Evolutionary conservation across 2,329 filamentous ascomycete genomes (phyloP).

Genomic region (Immersiporthe knoxdaviesiana): DNA sequence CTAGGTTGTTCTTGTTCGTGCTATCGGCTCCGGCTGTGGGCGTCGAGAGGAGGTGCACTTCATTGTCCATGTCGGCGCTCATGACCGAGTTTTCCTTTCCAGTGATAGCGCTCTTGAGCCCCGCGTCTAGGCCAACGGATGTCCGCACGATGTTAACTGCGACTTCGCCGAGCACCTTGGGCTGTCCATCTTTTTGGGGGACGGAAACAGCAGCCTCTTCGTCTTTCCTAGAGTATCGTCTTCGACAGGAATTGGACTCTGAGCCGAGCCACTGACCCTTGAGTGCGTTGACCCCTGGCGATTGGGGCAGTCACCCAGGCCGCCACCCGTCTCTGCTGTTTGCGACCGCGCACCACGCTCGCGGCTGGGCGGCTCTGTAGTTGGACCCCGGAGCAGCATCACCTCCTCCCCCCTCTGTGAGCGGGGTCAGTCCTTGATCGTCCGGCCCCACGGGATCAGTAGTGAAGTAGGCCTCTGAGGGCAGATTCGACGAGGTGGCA

Average conservation of each 20-base stretch:
- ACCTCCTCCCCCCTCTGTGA: slow-evolving; percentile 32
- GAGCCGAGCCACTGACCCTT: slow-evolving; percentile 57
- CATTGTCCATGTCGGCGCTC: background rate
- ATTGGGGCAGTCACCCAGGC: slow-evolving; percentile 35
- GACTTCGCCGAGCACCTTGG: slow-evolving; percentile 64
- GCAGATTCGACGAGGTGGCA: slow-evolving; percentile 48
- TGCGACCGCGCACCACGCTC: slow-evolving; percentile 36
- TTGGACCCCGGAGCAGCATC: slow-evolving; percentile 29
- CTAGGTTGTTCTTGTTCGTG: slow-evolving; percentile 41
- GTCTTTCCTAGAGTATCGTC: slow-evolving; percentile 60
- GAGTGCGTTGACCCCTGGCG: slow-evolving; percentile 54
- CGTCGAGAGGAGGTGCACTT: slow-evolving; percentile 31
- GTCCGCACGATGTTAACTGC: slow-evolving; percentile 56
- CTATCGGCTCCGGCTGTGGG: slow-evolving; percentile 38
- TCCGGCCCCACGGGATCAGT: slow-evolving; percentile 57
- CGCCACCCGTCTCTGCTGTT: slow-evolving; percentile 17
- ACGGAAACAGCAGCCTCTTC: slow-evolving; percentile 75
- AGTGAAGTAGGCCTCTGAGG: slow-evolving; percentile 57
- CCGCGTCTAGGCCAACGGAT: slow-evolving; percentile 42
- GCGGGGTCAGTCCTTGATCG: slow-evolving; percentile 40
- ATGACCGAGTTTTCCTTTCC: slow-evolving; percentile 49
- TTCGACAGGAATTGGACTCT: slow-evolving; percentile 60
- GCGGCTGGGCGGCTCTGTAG: slow-evolving; percentile 30
- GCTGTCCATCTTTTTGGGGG: slow-evolving; percentile 68
- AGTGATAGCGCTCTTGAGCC: slow-evolving; percentile 39